A percentile compares a stretch with the other conserved stretches of the same genome.
Conservation (phyloP, 2,329 filamentous ascomycete species). For the Fusarium fujikuroi region DNA sequence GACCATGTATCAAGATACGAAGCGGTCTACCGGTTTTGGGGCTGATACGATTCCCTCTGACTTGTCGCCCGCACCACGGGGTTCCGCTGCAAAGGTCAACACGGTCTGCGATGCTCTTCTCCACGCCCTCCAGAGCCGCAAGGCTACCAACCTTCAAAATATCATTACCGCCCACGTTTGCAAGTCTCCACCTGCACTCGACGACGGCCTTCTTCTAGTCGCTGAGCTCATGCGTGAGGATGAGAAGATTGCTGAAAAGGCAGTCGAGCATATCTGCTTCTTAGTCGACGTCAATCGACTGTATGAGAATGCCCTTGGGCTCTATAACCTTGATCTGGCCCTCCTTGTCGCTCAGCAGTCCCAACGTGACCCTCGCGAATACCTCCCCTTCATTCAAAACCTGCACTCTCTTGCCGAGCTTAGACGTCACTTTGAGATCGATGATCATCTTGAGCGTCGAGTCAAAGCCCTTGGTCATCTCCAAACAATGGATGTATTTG, state of each 20-base stretch:
- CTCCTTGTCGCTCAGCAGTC: slow-evolving; percentile 94
- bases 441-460: slow-evolving; percentile 83
- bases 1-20: slow-evolving; percentile 92
- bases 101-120: slow-evolving; percentile 88
- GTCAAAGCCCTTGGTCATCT: slow-evolving; percentile 83
- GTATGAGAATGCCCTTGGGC: slow-evolving; percentile 87
- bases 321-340: slow-evolving; percentile 92
- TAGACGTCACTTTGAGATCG: slow-evolving; percentile 83
- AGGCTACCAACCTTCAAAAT: slow-evolving; percentile 80
- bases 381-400: slow-evolving; percentile 91
- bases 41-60: slow-evolving; percentile 17
- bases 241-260: slow-evolving; percentile 80
- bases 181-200: slow-evolving; percentile 89
- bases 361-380: slow-evolving; percentile 94
- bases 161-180: slow-evolving; percentile 95
- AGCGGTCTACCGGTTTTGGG: slow-evolving; percentile 52
- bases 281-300: slow-evolving; percentile 91
- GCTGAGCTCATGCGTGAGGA: slow-evolving; percentile 77
- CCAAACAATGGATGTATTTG: slow-evolving; percentile 76
- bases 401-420: slow-evolving; percentile 78
- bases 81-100: slow-evolving; percentile 75
- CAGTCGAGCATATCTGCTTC: slow-evolving; percentile 97
- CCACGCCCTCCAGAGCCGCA: slow-evolving; percentile 69
- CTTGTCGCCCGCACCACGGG: slow-evolving; percentile 21
- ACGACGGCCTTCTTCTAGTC: slow-evolving; percentile 84